A percentile compares a stretch with the other conserved stretches of the same genome.
phyloP scores from a whole-genome alignment of 129 eudicot species.

The Flaveria sonorensis region DNA sequence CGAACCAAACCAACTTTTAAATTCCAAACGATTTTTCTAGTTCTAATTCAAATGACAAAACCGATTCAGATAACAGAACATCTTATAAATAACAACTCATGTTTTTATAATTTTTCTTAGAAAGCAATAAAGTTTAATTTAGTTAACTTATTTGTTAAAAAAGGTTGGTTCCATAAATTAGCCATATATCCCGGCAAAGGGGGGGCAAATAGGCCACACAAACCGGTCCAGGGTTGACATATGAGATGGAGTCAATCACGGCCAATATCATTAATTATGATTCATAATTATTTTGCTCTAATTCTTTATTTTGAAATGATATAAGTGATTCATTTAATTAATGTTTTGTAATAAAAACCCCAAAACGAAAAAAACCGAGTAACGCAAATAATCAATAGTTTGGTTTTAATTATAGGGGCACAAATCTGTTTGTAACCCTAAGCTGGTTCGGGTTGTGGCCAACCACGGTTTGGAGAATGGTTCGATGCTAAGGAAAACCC shows the following conservation, averaged over 20 bases:
- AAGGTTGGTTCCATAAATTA: neutral
- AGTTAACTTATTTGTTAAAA: neutral
- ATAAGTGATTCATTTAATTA: no score
- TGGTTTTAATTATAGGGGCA: no score
- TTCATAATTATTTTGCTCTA: constrained; percentile 1
- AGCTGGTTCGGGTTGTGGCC: no score
- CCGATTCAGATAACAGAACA: no score
- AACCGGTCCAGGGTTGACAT: constrained; percentile 37
- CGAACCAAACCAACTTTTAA: neutral
- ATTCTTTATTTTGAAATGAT: neutral
- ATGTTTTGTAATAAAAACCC: neutral
- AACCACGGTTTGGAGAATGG: no score
- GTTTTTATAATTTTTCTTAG: no score
- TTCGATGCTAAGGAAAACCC: no score
- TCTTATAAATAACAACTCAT: no score
- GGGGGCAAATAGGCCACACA: constrained; percentile 28
- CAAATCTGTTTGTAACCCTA: no score
- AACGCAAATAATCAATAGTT: no score
- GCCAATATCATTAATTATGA: constrained; percentile 20
- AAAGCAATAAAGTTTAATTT: neutral
- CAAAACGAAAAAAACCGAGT: neutral
- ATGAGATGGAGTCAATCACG: constrained; percentile 37
- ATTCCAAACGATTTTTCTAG: no score
- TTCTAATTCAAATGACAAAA: no score
- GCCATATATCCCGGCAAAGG: constrained; percentile 22